These are phyloP conservation scores for Diaporthe capsici DNA, from an alignment of 2,329 filamentous ascomycete species.

Conservation along the genomic window DNA sequence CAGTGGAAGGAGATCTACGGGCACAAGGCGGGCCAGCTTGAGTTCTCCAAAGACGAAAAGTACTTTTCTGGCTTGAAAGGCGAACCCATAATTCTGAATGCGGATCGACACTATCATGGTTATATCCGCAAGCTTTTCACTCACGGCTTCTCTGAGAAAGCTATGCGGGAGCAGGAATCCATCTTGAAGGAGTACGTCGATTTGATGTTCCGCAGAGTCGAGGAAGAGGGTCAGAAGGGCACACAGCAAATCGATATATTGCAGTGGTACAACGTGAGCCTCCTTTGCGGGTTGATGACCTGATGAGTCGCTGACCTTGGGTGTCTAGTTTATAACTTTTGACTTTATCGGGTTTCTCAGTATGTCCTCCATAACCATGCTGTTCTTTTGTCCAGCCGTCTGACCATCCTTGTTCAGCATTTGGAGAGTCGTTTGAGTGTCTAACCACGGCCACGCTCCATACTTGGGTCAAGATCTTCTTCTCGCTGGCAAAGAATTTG, in stretches of 20 bases:
- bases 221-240: background rate
- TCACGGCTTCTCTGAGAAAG: slow-evolving; percentile 1
- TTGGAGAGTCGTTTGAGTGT: slow-evolving; percentile 1
- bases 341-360: slow-evolving; percentile 6
- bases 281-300: background rate
- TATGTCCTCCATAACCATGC: background rate
- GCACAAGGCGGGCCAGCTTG: slow-evolving; percentile 37
- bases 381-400: background rate
- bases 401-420: background rate
- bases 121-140: slow-evolving; percentile 7
- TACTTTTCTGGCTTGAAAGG: background rate
- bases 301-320: background rate
- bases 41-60: slow-evolving; percentile 25
- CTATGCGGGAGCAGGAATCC: background rate
- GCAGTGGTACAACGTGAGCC: background rate
- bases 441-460: background rate
- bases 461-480: background rate
- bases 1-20: slow-evolving; percentile 37
- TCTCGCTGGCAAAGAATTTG: background rate
- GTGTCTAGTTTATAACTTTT: background rate
- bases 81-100: background rate
- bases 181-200: background rate
- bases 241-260: background rate
- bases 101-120: background rate
- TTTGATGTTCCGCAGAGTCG: background rate